Evolutionary conservation across 371 early-diverging fungal genomes (phyloP), one percentile per base, ranked within the genome.

Genomic region (Lichtheimia ramosa): DNA sequence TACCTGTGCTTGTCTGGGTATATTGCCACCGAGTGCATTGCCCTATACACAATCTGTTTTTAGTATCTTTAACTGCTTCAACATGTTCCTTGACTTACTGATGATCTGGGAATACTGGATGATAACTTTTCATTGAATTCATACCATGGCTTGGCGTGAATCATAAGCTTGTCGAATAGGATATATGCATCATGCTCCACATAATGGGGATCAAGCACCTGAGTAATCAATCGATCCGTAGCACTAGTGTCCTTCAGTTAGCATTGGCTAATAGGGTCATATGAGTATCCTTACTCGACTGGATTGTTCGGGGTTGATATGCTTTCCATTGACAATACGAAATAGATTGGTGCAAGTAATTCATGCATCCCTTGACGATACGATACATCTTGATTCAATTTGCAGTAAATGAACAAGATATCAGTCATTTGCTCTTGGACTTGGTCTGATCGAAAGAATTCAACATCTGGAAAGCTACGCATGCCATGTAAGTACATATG

Each of bases 361-460:
- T 97, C 97, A 71, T 97, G 97, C 97, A 97, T 97, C n/a, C 97
- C 97, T 69, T 97, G 97, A 43, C 97, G 88, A 71, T 97, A 97
- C 7, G 93, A 91, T 15, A 94, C 84, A 39, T 89, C 88, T n/a
- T 82, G 79, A 62, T 95, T 85, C 57, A 93, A 68, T 71, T 94
- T 94, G 75, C 94, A 92, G 69, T 94, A 95, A 48, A 97, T 88
- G 66, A 97, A 94, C 39, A 97, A 73, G 28, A 95, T 88, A 62
- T 92, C 91, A 1, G 87, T 82, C 82, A 97, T 73, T 40, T 83
- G 69, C 41, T 80, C 81, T 67, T 93, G 96, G 8, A 89, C 85
- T 4, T 70, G 63, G 24, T 74, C 63, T 24, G 72, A 64, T 3
- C 93, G 86, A 65, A 95, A 96, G 64, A 87, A 91, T 12, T 82